Base-by-base conservation (phyloP, 805 yeast genomes). In the Crinitomyces ghanaensis region DNA sequence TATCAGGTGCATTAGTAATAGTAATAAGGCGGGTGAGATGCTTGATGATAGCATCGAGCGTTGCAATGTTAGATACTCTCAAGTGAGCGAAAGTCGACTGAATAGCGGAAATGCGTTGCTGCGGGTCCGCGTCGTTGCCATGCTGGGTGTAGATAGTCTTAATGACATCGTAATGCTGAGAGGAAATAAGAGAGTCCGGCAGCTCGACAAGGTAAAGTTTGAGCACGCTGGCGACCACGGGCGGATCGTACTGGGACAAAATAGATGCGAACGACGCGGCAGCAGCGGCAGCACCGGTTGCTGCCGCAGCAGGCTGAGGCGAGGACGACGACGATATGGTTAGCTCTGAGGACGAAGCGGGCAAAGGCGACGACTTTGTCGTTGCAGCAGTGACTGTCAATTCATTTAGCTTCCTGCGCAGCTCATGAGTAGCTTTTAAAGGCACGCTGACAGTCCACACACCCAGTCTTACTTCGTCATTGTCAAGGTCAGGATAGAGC, bases 161-260 rank as follows among this genome's bases (percentile, higher is more conserved):
- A 44, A 83, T 63, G 25, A 77, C 59, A 43, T 80, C 91, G 49
- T 75, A 78, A 39, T 70, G 60, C 30, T 69, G 70, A 36, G 67
- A 61, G 1, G 88, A 74, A 4, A 84, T 67, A 26, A 83, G 53
- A 2, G 91, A 76, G 40, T 76, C 83, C 0, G 94, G 94, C 29
- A 83, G 63, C 51, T 84, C 94, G 50, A 82, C 60, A 19, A 83
- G 58, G 54, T 79, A 83, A 22, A 82, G 63, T 50, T 80, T 78
- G 43, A 83, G 63, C 3, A 74, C 74, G 45, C 77, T 72, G 4
- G 85, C 77, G 6, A 79, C 68, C 0, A 72, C 66, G 30, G 73
- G 66, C 1, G 84, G 77, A 24, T 58, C 57, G 33, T 59, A 57
- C 6, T 62, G 52, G 1, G 51, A 38, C 30, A 60, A 48, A 5